Base-by-base conservation (phyloP, 2,329 filamentous ascomycete species). In the Hypoxylon sp. region DNA sequence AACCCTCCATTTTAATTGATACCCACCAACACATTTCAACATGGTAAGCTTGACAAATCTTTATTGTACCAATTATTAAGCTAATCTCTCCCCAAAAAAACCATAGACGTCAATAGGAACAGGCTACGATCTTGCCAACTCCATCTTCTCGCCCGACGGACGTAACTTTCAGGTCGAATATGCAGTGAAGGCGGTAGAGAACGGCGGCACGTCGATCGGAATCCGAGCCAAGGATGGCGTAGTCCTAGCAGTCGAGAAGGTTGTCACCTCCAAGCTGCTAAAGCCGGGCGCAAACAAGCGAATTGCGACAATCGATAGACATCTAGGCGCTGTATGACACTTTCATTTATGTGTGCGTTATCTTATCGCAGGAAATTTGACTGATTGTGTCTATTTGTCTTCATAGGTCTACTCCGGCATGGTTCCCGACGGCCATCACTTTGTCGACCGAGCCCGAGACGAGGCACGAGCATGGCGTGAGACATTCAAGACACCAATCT, bases 21-120 rank as follows among this genome's bases (percentile, higher is more conserved):
- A 15, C 13, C 21, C 4, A 13, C 23, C 3, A 34, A 45, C n/a
- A 50, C 8, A 31, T 40, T 25, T 45, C 51, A 58, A 25, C 35
- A 62, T 62, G 59, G 59, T 60, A 55, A 50, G 59, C 43, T 43
- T 20, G 29, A 23, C 31, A 23, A 16, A 11, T 29, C 25, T 30
- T 6, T 7, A 30, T 29, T 17, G 21, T 15, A 7, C 21, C 7
- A 25, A 1, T 27, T 31, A 17, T n/a, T 5, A 34, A 46, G 46
- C 62, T 61, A 26, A 64, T 52, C 36, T 5, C 31, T 5, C 7
- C 9, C 7, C 15, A 31, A 26, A 36, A 36, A 49, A n/a, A n/a
- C n/a, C n/a, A n/a, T 37, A 99, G 94, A 99, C 94, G 70, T 99
- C 94, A 71, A 99, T 99, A 89, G 94, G 94, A 72, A 99, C 94